Conservation (phyloP, 371 early-diverging fungal species). For the Haplosporangium sp. region DNA sequence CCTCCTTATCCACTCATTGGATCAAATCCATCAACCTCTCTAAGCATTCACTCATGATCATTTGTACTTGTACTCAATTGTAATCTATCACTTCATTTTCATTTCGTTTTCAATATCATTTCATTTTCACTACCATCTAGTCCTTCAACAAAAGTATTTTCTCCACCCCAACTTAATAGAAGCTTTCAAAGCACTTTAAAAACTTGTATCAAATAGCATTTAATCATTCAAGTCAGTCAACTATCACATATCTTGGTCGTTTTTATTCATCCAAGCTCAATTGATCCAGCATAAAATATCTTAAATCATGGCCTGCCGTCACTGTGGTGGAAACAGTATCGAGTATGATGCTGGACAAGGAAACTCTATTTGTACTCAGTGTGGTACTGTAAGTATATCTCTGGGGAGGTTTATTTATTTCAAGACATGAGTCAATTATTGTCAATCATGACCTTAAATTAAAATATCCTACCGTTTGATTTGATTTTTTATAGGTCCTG, state of each 20-base stretch:
- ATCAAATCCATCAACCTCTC: background rate
- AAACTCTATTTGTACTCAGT: constrained; percentile 73
- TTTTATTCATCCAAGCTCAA: background rate
- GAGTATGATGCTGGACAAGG: constrained; percentile 68
- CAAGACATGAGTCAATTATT: too few relatives aligned
- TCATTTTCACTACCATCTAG: background rate
- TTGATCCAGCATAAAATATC: background rate
- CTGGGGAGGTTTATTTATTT: too few relatives aligned
- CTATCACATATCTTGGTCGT: background rate
- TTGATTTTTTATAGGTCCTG: constrained; percentile 75
- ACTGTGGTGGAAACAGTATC: constrained; percentile 65
- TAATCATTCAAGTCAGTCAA: background rate
- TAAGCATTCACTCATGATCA: background rate
- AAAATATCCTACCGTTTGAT: too few relatives aligned
- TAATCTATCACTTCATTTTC: constrained; percentile 5
- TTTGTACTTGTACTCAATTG: constrained; percentile 9
- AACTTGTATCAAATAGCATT: background rate
- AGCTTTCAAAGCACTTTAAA: constrained; percentile 4
- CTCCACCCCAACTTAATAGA: background rate
- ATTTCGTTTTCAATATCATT: background rate
- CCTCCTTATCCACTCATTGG: background rate
- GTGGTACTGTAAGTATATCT: constrained; percentile 69
- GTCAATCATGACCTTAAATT: too few relatives aligned
- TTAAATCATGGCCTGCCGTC: constrained; percentile 59
- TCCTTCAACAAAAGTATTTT: background rate